Percentiles rank a stretch among this genome's conserved stretches.
Conservation (phyloP, 164 flowering plant species). For the Santalum album region DNA sequence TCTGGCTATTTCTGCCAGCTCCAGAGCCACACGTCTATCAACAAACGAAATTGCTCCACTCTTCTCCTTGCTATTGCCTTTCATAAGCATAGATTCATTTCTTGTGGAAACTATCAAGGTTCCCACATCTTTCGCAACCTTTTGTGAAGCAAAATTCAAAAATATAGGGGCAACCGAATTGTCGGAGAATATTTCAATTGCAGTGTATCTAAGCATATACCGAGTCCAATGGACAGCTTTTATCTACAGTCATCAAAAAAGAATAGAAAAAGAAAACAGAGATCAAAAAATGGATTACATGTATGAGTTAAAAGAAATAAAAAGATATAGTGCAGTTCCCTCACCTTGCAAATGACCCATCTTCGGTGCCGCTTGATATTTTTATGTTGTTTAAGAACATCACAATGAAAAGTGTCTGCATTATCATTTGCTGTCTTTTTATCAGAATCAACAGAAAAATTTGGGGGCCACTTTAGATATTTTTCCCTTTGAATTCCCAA, state of each 20-base stretch:
- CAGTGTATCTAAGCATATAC: conserved; percentile 84
- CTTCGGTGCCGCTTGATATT: conserved; percentile 73
- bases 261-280: not conserved
- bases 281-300: not conserved
- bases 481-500: conserved; percentile 32
- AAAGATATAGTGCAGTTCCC: not conserved
- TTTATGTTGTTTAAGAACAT: conserved; percentile 29
- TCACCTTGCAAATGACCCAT: conserved; percentile 81
- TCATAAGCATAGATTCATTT: conserved; percentile 68
- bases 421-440: conserved; percentile 31
- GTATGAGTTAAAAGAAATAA: not conserved
- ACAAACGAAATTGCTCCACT: conserved; percentile 67
- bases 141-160: conserved; percentile 72
- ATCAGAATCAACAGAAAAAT: conserved; percentile 30
- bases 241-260: conserved; percentile 38
- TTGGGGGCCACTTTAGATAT: conserved; percentile 31
- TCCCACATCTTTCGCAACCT: conserved; percentile 86
- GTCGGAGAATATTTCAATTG: conserved; percentile 81
- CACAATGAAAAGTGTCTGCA: conserved; percentile 20
- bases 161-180: conserved; percentile 81
- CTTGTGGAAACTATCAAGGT: conserved; percentile 69
- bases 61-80: conserved; percentile 64
- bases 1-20: conserved; percentile 86
- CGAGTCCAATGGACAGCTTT: conserved; percentile 97
- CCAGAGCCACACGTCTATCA: conserved; percentile 82